Conservation (phyloP, 257 asterid species). For the Echium plantagineum region DNA sequence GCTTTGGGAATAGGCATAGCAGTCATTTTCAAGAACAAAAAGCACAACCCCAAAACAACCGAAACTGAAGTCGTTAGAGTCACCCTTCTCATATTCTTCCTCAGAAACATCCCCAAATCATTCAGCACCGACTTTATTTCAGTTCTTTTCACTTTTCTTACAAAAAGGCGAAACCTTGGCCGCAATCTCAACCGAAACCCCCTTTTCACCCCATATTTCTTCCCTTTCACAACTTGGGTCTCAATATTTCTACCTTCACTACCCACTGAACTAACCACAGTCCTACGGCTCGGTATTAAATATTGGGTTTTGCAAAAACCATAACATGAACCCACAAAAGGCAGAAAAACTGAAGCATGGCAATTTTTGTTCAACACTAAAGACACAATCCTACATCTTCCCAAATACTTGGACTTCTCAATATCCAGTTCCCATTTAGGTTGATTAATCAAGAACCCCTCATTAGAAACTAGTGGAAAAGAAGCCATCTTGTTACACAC, state of each 20-base stretch:
- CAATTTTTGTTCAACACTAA: constrained; percentile 24
- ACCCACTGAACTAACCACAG: constrained; percentile 30
- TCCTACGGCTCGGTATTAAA: constrained; percentile 28
- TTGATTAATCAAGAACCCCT: constrained; percentile 30
- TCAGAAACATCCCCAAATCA: constrained; percentile 39
- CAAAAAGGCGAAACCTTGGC: constrained; percentile 45
- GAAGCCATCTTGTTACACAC: constrained; percentile 44
- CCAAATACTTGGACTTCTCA: constrained; percentile 22
- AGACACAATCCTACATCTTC: constrained; percentile 16
- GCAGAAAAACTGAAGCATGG: constrained; percentile 24
- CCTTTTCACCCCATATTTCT: constrained; percentile 29
- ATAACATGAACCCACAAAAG: constrained; percentile 28
- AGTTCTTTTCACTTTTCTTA: constrained; percentile 41
- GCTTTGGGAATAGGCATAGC: constrained; percentile 55
- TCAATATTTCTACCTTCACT: constrained; percentile 20
- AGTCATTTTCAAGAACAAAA: constrained; percentile 62
- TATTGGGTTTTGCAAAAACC: constrained; percentile 19
- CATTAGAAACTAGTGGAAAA: constrained; percentile 51
- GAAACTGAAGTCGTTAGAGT: constrained; percentile 51
- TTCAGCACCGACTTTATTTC: constrained; percentile 39
- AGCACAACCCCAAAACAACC: constrained; percentile 61
- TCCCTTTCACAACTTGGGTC: constrained; percentile 27
- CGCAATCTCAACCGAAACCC: constrained; percentile 52
- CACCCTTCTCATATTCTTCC: constrained; percentile 49
- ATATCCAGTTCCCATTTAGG: constrained; percentile 29